Conservation (phyloP, 768 basidiomycete species). For the Mycena chlorophos region DNA sequence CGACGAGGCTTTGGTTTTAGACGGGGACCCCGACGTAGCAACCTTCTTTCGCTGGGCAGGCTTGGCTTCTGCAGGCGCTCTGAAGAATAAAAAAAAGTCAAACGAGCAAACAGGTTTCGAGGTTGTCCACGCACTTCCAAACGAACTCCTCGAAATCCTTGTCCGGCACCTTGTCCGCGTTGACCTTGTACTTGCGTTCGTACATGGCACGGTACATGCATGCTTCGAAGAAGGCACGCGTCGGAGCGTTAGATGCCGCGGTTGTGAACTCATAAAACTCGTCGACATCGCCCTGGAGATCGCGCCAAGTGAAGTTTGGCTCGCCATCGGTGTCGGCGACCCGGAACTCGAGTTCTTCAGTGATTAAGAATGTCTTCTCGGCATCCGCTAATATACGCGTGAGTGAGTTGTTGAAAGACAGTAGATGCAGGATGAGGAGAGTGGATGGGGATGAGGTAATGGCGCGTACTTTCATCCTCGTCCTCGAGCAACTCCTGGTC, state of each 20-base stretch:
- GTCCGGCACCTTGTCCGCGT: constrained; percentile 68
- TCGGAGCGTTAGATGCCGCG: constrained; percentile 73
- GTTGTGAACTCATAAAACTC: constrained; percentile 94
- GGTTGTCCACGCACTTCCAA: constrained; percentile 59
- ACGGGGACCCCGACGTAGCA: not conserved
- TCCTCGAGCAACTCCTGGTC: constrained; percentile 94
- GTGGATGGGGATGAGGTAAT: not conserved
- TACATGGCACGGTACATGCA: constrained; percentile 97
- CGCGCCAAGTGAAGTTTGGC: constrained; percentile 87
- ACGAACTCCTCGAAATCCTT: constrained; percentile 77
- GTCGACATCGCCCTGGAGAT: constrained; percentile 87
- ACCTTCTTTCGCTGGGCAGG: constrained; percentile 25
- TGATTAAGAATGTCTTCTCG: constrained; percentile 89
- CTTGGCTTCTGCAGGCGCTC: constrained; percentile 33
- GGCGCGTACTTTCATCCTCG: constrained; percentile 77
- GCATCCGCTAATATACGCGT: constrained; percentile 97
- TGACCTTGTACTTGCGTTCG: constrained; percentile 82
- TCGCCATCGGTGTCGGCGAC: constrained; percentile 72
- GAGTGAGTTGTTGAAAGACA: no score
- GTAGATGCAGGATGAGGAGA: no score
- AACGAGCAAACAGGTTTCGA: not conserved
- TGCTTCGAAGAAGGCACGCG: constrained; percentile 85
- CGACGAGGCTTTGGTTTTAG: constrained; percentile 19
- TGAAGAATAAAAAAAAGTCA: constrained; percentile 24
- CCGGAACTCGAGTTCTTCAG: constrained; percentile 86